phyloP scores from a whole-genome alignment of 2,329 filamentous ascomycete species.

The Alternaria tenuissima region DNA sequence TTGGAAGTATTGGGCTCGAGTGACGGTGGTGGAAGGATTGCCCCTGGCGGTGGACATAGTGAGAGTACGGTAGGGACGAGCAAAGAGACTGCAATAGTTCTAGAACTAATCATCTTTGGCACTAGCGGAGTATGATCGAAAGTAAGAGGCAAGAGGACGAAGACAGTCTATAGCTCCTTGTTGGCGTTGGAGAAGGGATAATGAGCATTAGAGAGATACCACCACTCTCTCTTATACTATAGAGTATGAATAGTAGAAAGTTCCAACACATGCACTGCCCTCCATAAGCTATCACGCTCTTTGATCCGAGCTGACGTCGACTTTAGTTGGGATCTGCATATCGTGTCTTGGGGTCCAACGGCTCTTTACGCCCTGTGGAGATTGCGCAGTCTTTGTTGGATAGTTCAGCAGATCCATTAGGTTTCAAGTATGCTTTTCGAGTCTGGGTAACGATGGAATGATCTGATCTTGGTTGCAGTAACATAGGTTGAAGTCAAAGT shows the following conservation, averaged over 20 bases:
- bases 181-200: neutral
- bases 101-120: neutral
- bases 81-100: neutral
- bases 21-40: constrained; percentile 29
- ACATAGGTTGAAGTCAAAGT: too few relatives aligned
- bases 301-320: constrained; percentile 2
- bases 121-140: neutral
- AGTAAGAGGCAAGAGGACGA: neutral
- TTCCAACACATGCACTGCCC: constrained; percentile 1
- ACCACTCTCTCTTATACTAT: constrained; percentile 4
- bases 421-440: neutral
- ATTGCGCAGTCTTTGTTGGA: neutral
- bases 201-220: neutral
- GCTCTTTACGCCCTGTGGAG: neutral
- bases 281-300: neutral
- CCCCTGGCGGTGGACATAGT: constrained; percentile 35
- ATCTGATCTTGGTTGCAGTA: neutral
- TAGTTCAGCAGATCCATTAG: neutral
- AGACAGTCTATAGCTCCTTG: neutral
- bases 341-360: neutral
- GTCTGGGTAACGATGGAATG: neutral
- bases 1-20: constrained; percentile 7
- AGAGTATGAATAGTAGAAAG: neutral
- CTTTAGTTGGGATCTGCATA: constrained; percentile 2
- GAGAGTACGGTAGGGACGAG: constrained; percentile 4